Percentiles rank a stretch among this genome's conserved stretches.
phyloP scores from a whole-genome alignment of 768 basidiomycete genomes.

The Mycena belliarum region DNA sequence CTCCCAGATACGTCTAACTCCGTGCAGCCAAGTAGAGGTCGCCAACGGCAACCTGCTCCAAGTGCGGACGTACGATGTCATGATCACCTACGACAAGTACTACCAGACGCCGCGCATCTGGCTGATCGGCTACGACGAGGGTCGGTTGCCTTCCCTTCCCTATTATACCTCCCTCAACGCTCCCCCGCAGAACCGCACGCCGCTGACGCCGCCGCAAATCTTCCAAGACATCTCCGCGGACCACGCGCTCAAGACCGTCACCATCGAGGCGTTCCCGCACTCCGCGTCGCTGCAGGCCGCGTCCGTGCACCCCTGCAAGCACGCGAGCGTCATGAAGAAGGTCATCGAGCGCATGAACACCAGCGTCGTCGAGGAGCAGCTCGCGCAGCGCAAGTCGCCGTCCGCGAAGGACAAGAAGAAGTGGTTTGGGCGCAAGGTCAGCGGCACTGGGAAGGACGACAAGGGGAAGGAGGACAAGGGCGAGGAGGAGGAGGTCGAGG shows the following conservation, averaged over 20 bases:
- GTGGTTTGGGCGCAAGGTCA: slow-evolving; percentile 79
- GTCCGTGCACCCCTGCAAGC: slow-evolving; percentile 97
- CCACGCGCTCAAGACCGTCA: slow-evolving; percentile 97
- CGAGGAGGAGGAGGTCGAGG: slow-evolving; percentile 77
- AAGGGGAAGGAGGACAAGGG: slow-evolving; percentile 56
- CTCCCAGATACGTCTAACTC: slow-evolving; percentile 1
- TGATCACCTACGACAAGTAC: slow-evolving; percentile 99
- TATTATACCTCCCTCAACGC: too few species aligned
- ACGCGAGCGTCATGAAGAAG: slow-evolving; percentile 99
- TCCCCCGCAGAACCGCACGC: slow-evolving; percentile 65
- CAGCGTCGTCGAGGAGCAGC: slow-evolving; percentile 80
- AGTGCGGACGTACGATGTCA: slow-evolving; percentile 98
- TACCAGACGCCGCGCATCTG: slow-evolving; percentile 98
- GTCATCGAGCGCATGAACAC: slow-evolving; percentile 98
- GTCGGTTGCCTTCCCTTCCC: slow-evolving; percentile 36
- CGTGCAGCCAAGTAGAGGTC: slow-evolving; percentile 56
- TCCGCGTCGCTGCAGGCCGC: slow-evolving; percentile 82
- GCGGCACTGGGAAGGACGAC: slow-evolving; percentile 53
- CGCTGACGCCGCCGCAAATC: slow-evolving; percentile 85
- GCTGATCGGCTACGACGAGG: slow-evolving; percentile 97
- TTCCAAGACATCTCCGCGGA: slow-evolving; percentile 98
- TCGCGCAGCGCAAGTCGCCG: slow-evolving; percentile 57
- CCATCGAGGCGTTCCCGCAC: slow-evolving; percentile 98
- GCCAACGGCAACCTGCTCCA: slow-evolving; percentile 85
- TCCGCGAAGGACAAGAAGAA: slow-evolving; percentile 64